Conservation (phyloP, 2,329 filamentous ascomycete species). For the Fusarium caatingaense region DNA sequence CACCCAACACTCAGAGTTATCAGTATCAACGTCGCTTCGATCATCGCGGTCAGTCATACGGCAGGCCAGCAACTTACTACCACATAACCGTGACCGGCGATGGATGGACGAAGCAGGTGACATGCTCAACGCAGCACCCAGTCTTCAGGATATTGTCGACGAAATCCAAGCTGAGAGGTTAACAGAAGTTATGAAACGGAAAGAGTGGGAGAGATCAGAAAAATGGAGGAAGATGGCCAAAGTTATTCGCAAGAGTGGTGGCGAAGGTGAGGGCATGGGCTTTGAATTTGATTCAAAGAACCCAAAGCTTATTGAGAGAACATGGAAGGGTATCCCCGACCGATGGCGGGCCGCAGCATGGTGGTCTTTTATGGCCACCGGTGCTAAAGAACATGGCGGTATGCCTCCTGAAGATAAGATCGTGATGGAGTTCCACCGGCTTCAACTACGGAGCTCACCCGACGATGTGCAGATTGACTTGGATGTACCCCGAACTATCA, state of each 20-base stretch:
- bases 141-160: slow-evolving; percentile 66
- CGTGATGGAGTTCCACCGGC: slow-evolving; percentile 75
- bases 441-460: slow-evolving; percentile 79
- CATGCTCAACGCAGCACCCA: slow-evolving; percentile 71
- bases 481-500: slow-evolving; percentile 95
- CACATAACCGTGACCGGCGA: slow-evolving; percentile 69
- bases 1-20: slow-evolving; percentile 66
- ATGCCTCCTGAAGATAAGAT: slow-evolving; percentile 77
- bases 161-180: slow-evolving; percentile 65
- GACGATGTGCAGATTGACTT: slow-evolving; percentile 98
- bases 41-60: slow-evolving; percentile 67
- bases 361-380: slow-evolving; percentile 89
- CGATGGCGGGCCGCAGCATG: slow-evolving; percentile 93
- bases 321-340: slow-evolving; percentile 98
- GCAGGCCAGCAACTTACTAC: slow-evolving; percentile 68
- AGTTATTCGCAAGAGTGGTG: slow-evolving; percentile 61
- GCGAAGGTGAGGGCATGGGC: slow-evolving; percentile 66
- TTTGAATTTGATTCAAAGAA: slow-evolving; percentile 82
- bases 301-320: slow-evolving; percentile 87
- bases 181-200: slow-evolving; percentile 68
- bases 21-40: slow-evolving; percentile 60
- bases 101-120: slow-evolving; percentile 75
- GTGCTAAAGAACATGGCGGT: slow-evolving; percentile 72
- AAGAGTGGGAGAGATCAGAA: slow-evolving; percentile 71
- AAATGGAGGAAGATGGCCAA: slow-evolving; percentile 77